Evolutionary conservation across 768 basidiomycete genomes (phyloP), one percentile per base, ranked within the genome.

Genomic region (Plicaturopsis crispa): DNA sequence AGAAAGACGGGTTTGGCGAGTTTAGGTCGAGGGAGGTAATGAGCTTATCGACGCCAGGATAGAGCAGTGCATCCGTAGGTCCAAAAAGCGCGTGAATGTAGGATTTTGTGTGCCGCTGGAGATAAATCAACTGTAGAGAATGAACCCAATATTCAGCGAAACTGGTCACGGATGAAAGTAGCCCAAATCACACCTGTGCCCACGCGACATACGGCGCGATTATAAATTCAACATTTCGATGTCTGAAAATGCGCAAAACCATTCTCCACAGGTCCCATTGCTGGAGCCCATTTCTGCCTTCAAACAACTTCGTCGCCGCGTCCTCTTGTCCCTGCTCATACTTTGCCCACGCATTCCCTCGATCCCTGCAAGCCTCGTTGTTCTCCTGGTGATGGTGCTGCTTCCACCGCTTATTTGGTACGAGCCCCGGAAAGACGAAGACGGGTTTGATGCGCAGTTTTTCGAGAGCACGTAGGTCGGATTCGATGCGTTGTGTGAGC

Each of bases 241-340:
- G 87, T 55, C 89, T 80, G 61, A 98, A 96, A 36, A 93, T 84
- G 42, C 93, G 72, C 50, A 96, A 65, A 5, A 98, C 81, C 67
- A 88, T 77, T 55, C 92, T 78, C 82, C 94, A 87, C n/a, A 98
- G 70, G 61, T 98, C 94, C 80, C 84, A 88, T 51, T 89, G 87
- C 16, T 60, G 54, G 39, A 87, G 67, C 34, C 74, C 70, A 48
- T 72, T 79, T 31, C 87, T 67, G 1, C 78, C 75, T 44, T 90
- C 88, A 42, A 97, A 91, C 31, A 91, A 62, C 54, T 76, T 79
- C 34, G 85, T 84, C 19, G 94, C 90, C 2, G 80, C 80, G 0
- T 93, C 92, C 57, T 93, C 90, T 61, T 87, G 78, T 17, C 90
- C 91, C 11, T 75, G 72, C 64, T 99, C 96, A 52, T 97, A 99